phyloP scores from a whole-genome alignment of 148 eudicot species.

The Fagopyrum tataricum region DNA sequence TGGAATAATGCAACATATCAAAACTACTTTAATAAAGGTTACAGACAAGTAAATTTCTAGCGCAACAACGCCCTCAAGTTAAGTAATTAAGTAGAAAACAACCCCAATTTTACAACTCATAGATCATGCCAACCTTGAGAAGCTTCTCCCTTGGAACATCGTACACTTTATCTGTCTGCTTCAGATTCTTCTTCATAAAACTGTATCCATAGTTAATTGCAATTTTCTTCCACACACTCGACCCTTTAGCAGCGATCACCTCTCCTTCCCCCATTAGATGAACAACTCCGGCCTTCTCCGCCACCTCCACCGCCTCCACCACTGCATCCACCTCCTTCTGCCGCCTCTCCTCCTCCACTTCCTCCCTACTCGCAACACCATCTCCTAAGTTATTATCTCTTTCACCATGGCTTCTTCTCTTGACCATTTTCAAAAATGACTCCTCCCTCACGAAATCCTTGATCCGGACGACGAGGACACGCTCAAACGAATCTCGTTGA shows the following conservation, averaged over 20 bases:
- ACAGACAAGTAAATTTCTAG: too few species aligned
- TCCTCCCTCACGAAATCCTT: conserved; percentile 14
- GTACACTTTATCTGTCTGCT: conserved; percentile 16
- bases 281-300: neutral
- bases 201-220: conserved; percentile 17
- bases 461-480: conserved; percentile 13
- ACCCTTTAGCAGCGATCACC: conserved; percentile 15
- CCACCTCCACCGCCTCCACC: too few species aligned
- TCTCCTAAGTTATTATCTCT: neutral
- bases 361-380: neutral
- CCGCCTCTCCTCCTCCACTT: neutral
- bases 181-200: conserved; percentile 23
- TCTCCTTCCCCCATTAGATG: conserved; percentile 16
- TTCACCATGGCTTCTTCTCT: too few species aligned
- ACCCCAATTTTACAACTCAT: conserved; percentile 25
- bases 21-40: too few species aligned
- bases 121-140: conserved; percentile 39
- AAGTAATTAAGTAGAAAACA: too few species aligned
- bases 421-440: neutral
- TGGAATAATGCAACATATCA: too few species aligned
- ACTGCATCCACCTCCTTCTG: neutral
- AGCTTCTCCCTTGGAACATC: conserved; percentile 26
- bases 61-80: too few species aligned
- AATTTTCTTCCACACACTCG: conserved; percentile 14
- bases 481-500: conserved; percentile 21